A percentile compares a stretch with the other conserved stretches of the same genome.
phyloP scores from a whole-genome alignment of 176 grass and related monocot genomes.

The Pontederia crassipes region DNA sequence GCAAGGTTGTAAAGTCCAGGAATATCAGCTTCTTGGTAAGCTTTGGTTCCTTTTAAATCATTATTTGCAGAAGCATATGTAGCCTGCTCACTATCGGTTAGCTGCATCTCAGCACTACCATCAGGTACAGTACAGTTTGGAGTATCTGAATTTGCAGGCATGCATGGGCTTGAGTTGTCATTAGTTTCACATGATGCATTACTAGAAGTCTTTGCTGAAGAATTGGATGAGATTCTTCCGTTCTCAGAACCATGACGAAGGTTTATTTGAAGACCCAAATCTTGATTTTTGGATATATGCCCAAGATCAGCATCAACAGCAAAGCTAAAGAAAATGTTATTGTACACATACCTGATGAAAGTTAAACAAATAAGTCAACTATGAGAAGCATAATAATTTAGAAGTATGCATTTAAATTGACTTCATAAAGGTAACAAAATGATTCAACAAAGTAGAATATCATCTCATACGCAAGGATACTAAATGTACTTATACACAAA shows the following conservation, averaged over 20 bases:
- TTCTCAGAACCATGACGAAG: conserved; percentile 23
- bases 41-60: conserved; percentile 95
- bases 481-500: too few species aligned
- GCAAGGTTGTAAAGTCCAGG: conserved; percentile 95
- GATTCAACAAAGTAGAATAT: too few species aligned
- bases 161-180: conserved; percentile 8
- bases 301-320: conserved; percentile 81
- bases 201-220: conserved; percentile 14
- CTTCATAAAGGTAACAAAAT: too few species aligned
- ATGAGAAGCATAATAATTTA: neutral
- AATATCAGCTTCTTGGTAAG: conserved; percentile 97
- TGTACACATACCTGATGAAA: conserved; percentile 87
- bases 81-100: conserved; percentile 83
- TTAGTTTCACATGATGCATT: neutral
- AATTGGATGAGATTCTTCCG: conserved; percentile 17
- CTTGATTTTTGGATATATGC: conserved; percentile 53
- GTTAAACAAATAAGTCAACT: neutral
- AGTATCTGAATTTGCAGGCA: conserved; percentile 4
- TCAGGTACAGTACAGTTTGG: conserved; percentile 12
- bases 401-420: too few species aligned
- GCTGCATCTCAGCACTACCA: conserved; percentile 51
- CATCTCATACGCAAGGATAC: too few species aligned
- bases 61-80: conserved; percentile 99
- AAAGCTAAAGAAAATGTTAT: conserved; percentile 99
- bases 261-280: conserved; percentile 14